phyloP scores from a whole-genome alignment of 768 basidiomycete genomes.

The Russula sp. region DNA sequence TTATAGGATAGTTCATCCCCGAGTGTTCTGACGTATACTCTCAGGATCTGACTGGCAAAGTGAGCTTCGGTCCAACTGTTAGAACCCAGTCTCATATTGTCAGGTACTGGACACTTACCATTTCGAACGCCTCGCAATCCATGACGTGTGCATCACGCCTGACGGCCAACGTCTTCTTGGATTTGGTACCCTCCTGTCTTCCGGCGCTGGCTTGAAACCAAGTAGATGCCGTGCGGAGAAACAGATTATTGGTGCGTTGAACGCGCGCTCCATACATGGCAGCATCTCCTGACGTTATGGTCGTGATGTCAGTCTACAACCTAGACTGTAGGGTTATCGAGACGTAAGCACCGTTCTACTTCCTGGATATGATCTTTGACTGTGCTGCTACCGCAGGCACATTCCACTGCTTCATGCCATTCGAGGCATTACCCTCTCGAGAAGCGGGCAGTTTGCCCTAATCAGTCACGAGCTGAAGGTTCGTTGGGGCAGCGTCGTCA shows the following conservation, averaged over 20 bases:
- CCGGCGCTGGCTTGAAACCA: slow-evolving; percentile 56
- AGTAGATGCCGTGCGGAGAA: slow-evolving; percentile 71
- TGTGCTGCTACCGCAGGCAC: slow-evolving; percentile 39
- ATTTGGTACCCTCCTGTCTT: slow-evolving; percentile 61
- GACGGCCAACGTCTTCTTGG: slow-evolving; percentile 57
- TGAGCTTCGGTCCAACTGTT: background rate
- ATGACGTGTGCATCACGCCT: slow-evolving; percentile 66
- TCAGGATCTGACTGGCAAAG: slow-evolving; percentile 56
- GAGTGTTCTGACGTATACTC: background rate
- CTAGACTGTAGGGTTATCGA: slow-evolving; percentile 58
- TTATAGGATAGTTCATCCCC: background rate
- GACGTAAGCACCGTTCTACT: slow-evolving; percentile 39
- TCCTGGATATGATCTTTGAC: background rate
- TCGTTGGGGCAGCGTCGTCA: slow-evolving; percentile 6
- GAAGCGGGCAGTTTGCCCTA: slow-evolving; percentile 57
- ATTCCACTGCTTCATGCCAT: slow-evolving; percentile 70
- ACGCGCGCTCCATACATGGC: background rate
- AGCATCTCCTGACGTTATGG: background rate
- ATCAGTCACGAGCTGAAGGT: slow-evolving; percentile 74
- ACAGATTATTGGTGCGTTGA: slow-evolving; percentile 56
- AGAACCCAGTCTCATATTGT: background rate
- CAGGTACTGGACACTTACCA: slow-evolving; percentile 47
- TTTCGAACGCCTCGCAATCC: slow-evolving; percentile 56
- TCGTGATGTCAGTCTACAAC: slow-evolving; percentile 50
- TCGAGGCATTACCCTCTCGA: slow-evolving; percentile 63